Conservation (phyloP, 2,329 filamentous ascomycete genomes). For the Lasiodiplodia citricola region DNA sequence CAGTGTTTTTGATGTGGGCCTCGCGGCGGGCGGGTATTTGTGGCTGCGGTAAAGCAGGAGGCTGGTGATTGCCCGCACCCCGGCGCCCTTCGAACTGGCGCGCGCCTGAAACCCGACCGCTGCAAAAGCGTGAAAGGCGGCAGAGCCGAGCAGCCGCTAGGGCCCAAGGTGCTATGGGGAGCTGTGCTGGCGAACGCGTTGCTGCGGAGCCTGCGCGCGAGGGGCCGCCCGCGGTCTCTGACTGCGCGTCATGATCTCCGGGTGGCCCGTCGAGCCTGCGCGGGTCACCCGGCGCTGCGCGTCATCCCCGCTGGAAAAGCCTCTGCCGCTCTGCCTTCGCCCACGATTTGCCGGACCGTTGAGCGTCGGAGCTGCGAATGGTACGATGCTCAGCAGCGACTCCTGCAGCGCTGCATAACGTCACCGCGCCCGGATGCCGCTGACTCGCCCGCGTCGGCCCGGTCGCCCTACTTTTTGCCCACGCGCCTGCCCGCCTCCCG, state of each 20-base stretch:
- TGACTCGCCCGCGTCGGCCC: constrained; percentile 8
- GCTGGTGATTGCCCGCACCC: constrained; percentile 18
- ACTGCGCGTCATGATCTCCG: not conserved
- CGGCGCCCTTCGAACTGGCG: not conserved
- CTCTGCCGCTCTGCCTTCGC: not conserved
- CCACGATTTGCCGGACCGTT: constrained; percentile 16
- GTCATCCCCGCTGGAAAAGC: not conserved
- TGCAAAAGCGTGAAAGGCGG: not conserved
- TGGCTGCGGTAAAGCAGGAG: constrained; percentile 22
- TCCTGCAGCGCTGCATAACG: constrained; percentile 3
- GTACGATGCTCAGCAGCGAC: not conserved
- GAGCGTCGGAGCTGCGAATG: constrained; percentile 8
- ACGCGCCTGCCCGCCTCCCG: not conserved
- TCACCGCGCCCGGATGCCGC: not conserved
- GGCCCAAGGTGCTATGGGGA: not conserved
- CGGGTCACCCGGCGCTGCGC: not conserved
- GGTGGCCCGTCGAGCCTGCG: not conserved
- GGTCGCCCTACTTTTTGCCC: constrained; percentile 6
- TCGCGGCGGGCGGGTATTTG: constrained; percentile 10
- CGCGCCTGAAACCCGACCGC: constrained; percentile 14
- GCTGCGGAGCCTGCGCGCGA: constrained; percentile 9
- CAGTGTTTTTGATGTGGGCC: constrained; percentile 20
- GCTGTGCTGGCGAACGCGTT: constrained; percentile 16
- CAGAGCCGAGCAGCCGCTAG: not conserved
- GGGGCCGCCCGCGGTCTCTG: not conserved